Evolutionary conservation across 2,329 filamentous ascomycete species (phyloP), one percentile per base, ranked within the genome.

Genomic region (Cladosporium sp.): DNA sequence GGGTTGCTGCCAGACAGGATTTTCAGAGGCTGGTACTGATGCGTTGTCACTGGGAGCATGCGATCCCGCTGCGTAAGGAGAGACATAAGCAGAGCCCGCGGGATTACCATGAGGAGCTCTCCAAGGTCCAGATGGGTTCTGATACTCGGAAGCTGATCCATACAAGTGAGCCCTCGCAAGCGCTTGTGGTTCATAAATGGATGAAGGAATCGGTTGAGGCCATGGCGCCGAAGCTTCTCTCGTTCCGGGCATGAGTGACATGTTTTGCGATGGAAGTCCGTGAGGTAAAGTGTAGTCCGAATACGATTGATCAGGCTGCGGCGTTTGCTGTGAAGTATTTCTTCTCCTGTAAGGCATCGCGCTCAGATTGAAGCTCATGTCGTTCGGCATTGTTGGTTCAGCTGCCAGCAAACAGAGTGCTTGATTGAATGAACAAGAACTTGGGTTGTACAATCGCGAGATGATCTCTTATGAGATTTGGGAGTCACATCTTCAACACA

Each of bases 401-500:
- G 32, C 9, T 30, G 40, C 15, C 15, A 29, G 36, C 29, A 30
- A 45, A 22, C 18, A 24, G 43, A 15, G 27, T 19, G 9, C 20
- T 47, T 19, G 30, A 34, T 20, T 24, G 30, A 20, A 37, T 36
- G 36, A n/a, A 19, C 18, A 29, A 30, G 36, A 19, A 30, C 17
- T 45, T 30, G 30, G 9, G 9, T 27, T 9, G 22, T 27, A 27
- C 9, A 9, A 4, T 27, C 22, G 22, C 22, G 9, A 27, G 9
- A 27, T 4, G 9, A 27, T 27, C 17, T 45, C 34, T 47, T 47
- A 47, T 47, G 19, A 38, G 34, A 9, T 27, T 27, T 27, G 22
- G 30, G 18, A 17, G 38, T 19, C 15, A 47, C 43, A 47, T 47
- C 22, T 9, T 39, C 32, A 47, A 39, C 43, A 47, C 38, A 17